Evolutionary conservation across 2,329 filamentous ascomycete genomes (phyloP).

Genomic region (Pseudogymnoascus sp.): DNA sequence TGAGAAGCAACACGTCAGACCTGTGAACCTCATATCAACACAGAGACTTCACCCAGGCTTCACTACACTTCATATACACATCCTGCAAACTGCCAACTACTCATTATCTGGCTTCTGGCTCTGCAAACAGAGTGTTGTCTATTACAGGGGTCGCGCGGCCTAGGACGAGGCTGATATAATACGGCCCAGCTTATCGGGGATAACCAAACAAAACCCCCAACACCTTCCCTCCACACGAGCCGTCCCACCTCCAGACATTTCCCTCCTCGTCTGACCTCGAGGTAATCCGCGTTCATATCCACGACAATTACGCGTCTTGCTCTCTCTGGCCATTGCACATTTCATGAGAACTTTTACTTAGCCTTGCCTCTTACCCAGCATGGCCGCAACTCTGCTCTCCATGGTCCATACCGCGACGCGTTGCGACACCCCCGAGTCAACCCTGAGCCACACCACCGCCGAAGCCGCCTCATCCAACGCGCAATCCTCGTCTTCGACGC

Average conservation of each 20-base stretch:
- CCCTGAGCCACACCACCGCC: conserved; percentile 22
- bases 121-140: neutral
- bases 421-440: conserved; percentile 17
- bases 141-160: neutral
- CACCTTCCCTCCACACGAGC: neutral
- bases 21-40: neutral
- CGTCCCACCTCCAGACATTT: conserved; percentile 1
- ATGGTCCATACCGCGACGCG: conserved; percentile 1
- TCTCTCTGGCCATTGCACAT: neutral
- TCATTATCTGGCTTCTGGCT: neutral
- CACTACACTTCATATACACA: neutral
- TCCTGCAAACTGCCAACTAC: neutral
- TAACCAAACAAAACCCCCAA: conserved; percentile 7
- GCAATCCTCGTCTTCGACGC: conserved; percentile 42
- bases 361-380: neutral
- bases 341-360: neutral
- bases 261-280: neutral
- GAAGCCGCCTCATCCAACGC: conserved; percentile 21
- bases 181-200: conserved; percentile 6
- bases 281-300: neutral
- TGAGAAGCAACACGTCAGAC: neutral
- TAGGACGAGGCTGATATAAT: conserved; percentile 6
- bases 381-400: neutral
- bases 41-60: neutral
- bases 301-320: conserved; percentile 5